phyloP scores from a whole-genome alignment of 768 basidiomycete genomes.

The Roridomyces roridus region DNA sequence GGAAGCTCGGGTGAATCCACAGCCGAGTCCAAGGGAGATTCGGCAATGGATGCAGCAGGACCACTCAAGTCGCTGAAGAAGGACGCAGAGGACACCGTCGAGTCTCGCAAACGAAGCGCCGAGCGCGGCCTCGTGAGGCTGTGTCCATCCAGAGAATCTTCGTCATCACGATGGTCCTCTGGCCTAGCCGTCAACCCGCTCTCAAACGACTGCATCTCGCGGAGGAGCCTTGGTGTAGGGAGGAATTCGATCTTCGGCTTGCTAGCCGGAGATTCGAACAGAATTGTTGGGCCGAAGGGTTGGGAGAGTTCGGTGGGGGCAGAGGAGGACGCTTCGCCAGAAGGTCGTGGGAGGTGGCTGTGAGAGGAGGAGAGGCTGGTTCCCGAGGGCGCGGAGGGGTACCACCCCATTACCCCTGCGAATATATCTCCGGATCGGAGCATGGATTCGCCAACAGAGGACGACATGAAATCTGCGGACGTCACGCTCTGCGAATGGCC shows the following conservation, averaged over 20 bases:
- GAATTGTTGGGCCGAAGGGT: constrained; percentile 71
- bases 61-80: constrained; percentile 21
- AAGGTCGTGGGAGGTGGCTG: too few species aligned
- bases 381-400: constrained; percentile 42
- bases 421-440: constrained; percentile 58
- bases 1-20: too few species aligned
- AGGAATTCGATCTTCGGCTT: constrained; percentile 48
- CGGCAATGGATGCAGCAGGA: too few species aligned
- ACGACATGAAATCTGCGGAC: constrained; percentile 51
- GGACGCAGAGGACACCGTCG: constrained; percentile 22
- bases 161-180: constrained; percentile 29
- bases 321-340: constrained; percentile 30
- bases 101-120: constrained; percentile 32
- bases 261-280: constrained; percentile 64
- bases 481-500: constrained; percentile 84
- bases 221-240: constrained; percentile 60
- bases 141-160: constrained; percentile 10
- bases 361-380: constrained; percentile 34
- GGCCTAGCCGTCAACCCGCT: constrained; percentile 80
- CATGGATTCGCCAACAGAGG: constrained; percentile 10
- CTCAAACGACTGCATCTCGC: constrained; percentile 89
- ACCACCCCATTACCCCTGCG: constrained; percentile 71
- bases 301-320: constrained; percentile 39
- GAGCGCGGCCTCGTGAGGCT: constrained; percentile 33
- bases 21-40: constrained; percentile 9